A percentile compares a stretch with the other conserved stretches of the same genome.
These are phyloP conservation scores for Crassisporium funariophilum DNA, from an alignment of 768 basidiomycete genomes.

Conservation along the genomic window DNA sequence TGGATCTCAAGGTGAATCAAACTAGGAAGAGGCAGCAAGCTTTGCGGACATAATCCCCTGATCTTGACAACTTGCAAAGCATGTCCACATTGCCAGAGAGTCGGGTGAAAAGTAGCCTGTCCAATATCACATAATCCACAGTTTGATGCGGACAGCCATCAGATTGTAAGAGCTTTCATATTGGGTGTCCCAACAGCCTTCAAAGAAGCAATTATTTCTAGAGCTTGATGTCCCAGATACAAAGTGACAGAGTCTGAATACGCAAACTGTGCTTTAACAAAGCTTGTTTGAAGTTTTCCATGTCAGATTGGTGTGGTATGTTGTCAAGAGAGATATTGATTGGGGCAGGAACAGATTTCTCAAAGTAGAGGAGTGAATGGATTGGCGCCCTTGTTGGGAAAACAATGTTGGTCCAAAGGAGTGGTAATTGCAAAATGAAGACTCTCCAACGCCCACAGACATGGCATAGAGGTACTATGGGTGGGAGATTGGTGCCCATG, in stretches of 20 bases:
- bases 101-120: not conserved
- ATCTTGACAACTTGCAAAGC: constrained; percentile 16
- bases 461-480: constrained; percentile 18
- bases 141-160: not conserved
- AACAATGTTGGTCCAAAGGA: constrained; percentile 30
- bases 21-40: constrained; percentile 10
- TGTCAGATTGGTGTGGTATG: too few relatives aligned
- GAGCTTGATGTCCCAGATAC: not conserved
- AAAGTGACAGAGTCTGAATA: constrained; percentile 7
- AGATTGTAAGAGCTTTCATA: not conserved
- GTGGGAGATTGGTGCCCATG: too few relatives aligned
- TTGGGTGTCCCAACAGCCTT: constrained; percentile 1
- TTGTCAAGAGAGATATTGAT: constrained; percentile 21
- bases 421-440: constrained; percentile 25
- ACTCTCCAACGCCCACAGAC: constrained; percentile 32
- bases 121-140: not conserved
- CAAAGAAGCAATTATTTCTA: constrained; percentile 5
- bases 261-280: constrained; percentile 10
- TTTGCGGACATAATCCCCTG: constrained; percentile 8
- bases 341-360: constrained; percentile 25
- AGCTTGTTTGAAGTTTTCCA: too few relatives aligned
- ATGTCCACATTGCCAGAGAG: not conserved
- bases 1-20: constrained; percentile 23
- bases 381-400: constrained; percentile 13
- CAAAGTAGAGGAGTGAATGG: constrained; percentile 22